Percentiles rank a stretch among this genome's conserved stretches.
Conservation (phyloP, 192 early-diverging fungal species). For the Podila horticola region DNA sequence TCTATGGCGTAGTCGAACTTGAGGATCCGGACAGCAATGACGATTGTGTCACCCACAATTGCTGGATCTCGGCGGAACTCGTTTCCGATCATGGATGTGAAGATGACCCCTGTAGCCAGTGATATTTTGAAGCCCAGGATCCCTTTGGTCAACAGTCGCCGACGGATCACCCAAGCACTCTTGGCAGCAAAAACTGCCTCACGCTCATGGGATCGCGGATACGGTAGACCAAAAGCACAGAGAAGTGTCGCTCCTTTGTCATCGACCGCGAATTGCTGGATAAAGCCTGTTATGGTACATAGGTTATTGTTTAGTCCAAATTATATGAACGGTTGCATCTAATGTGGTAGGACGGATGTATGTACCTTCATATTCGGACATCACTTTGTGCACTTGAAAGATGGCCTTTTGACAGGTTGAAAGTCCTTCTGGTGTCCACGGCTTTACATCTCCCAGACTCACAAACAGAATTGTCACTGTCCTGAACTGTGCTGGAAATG, state of each 20-base stretch:
- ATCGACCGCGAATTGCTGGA: conserved; percentile 65
- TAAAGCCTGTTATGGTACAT: conserved; percentile 21
- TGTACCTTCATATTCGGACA: conserved; percentile 58
- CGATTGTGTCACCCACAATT: conserved; percentile 61
- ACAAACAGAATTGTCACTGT: conserved; percentile 64
- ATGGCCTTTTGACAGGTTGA: conserved; percentile 51
- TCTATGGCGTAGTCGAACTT: conserved; percentile 57
- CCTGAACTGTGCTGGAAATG: conserved; percentile 60
- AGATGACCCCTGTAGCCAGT: conserved; percentile 58
- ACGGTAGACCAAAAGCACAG: conserved; percentile 57
- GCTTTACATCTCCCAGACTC: conserved; percentile 56
- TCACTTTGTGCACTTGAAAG: conserved; percentile 36
- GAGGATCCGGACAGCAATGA: conserved; percentile 62
- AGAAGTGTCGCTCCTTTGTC: conserved; percentile 61
- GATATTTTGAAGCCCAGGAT: conserved; percentile 55
- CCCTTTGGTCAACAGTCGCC: conserved; percentile 8
- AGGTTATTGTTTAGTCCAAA: too few species aligned
- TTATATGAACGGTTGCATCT: too few species aligned
- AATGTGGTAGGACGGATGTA: not conserved
- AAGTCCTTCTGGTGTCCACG: conserved; percentile 54
- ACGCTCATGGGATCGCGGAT: conserved; percentile 57
- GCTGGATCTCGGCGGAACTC: conserved; percentile 58
- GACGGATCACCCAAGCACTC: conserved; percentile 52
- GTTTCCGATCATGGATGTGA: conserved; percentile 55
- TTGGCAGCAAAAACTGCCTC: conserved; percentile 63